These are phyloP conservation scores for Amanita pallidorosea DNA, from an alignment of 768 basidiomycete genomes.

Conservation along the genomic window DNA sequence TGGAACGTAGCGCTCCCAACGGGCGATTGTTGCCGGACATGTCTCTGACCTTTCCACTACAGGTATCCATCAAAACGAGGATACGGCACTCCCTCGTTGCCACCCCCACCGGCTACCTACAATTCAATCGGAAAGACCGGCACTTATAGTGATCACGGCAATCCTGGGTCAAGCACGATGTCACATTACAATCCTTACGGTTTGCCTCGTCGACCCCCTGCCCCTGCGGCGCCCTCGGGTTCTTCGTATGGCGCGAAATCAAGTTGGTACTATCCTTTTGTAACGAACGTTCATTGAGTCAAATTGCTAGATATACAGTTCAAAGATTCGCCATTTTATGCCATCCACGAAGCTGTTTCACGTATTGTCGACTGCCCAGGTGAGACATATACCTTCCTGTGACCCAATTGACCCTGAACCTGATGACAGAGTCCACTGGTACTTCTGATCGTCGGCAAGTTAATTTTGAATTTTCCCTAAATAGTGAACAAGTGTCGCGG, in stretches of 20 bases:
- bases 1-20: background rate
- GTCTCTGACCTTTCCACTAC: conserved; percentile 1
- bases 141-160: conserved; percentile 14
- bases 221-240: conserved; percentile 24
- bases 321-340: conserved; percentile 73
- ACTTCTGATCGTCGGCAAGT: conserved; percentile 69
- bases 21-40: background rate
- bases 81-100: conserved; percentile 6
- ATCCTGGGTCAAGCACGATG: conserved; percentile 22
- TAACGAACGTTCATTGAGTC: background rate
- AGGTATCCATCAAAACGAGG: conserved; percentile 4
- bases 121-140: conserved; percentile 19
- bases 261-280: conserved; percentile 3
- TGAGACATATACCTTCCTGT: conserved; percentile 19
- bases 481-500: conserved; percentile 50
- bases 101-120: conserved; percentile 12
- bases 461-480: conserved; percentile 53
- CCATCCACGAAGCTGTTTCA: conserved; percentile 56
- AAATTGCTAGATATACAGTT: conserved; percentile 51
- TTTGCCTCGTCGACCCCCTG: conserved; percentile 36
- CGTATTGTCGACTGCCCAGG: conserved; percentile 69
- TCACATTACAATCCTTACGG: conserved; percentile 51
- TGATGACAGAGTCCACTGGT: conserved; percentile 55
- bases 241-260: conserved; percentile 21
- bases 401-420: conserved; percentile 4